These are phyloP conservation scores for Aspergillus bertholletiae DNA, from an alignment of 495 filamentous ascomycete genomes.

Conservation along the genomic window DNA sequence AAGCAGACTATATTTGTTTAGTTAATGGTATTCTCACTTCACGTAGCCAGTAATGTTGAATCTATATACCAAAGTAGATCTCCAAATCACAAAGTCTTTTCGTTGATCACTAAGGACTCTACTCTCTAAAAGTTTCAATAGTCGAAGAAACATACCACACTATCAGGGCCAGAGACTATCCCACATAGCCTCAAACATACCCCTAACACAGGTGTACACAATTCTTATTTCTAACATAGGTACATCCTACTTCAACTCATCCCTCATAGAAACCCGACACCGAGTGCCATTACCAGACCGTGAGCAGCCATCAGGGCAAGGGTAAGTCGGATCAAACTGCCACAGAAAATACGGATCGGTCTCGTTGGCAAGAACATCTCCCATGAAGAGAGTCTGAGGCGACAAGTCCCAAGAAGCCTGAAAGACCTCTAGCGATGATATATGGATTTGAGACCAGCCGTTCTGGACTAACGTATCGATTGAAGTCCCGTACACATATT, in stretches of 20 bases:
- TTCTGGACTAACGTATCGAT: conserved; percentile 32
- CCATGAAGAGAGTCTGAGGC: conserved; percentile 30
- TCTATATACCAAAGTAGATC: too few relatives aligned
- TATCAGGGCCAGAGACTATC: too few relatives aligned
- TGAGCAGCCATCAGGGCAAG: conserved; percentile 45
- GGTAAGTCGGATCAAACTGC: conserved; percentile 41
- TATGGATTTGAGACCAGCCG: conserved; percentile 50
- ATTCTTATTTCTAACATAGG: background rate
- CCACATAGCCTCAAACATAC: too few relatives aligned
- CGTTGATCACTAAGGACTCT: too few relatives aligned
- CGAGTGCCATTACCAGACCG: background rate
- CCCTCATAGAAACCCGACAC: background rate
- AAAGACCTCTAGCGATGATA: conserved; percentile 45
- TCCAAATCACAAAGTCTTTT: too few relatives aligned
- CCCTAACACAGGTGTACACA: too few relatives aligned
- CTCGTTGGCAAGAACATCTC: conserved; percentile 44
- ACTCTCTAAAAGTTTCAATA: too few relatives aligned
- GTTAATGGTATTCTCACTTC: background rate
- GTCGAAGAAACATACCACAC: too few relatives aligned
- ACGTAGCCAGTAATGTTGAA: background rate
- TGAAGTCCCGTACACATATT: conserved; percentile 52
- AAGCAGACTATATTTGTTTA: background rate
- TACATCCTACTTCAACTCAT: background rate
- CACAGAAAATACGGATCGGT: conserved; percentile 50
- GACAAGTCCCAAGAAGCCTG: conserved; percentile 35